Percentiles rank a stretch among this genome's conserved stretches.
Conservation (phyloP, 805 yeast genomes). For the Myxozyma melibiosi region DNA sequence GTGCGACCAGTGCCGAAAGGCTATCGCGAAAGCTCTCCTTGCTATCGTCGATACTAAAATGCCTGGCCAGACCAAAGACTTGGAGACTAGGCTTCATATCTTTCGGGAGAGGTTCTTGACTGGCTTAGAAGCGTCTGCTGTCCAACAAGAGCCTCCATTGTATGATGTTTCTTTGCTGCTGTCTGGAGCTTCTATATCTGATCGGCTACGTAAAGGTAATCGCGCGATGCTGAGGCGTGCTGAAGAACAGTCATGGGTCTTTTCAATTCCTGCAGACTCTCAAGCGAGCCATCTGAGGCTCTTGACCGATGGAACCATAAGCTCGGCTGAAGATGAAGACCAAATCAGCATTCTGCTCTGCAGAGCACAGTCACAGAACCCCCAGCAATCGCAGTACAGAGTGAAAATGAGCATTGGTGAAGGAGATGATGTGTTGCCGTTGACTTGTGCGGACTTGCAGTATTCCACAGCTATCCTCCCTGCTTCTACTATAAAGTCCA, state of each 20-base stretch:
- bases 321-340: no score
- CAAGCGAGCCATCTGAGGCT: no score
- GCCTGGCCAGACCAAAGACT: constrained; percentile 51
- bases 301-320: no score
- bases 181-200: constrained; percentile 21
- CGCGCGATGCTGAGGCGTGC: no score
- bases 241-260: no score
- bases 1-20: constrained; percentile 84
- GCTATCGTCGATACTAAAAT: constrained; percentile 57
- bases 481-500: constrained; percentile 45
- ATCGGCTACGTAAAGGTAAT: constrained; percentile 9
- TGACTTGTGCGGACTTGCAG: constrained; percentile 53
- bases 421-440: no score
- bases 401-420: no score
- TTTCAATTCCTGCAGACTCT: no score
- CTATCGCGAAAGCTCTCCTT: constrained; percentile 59
- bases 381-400: no score
- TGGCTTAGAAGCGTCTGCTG: constrained; percentile 34
- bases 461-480: constrained; percentile 52
- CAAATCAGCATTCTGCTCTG: no score
- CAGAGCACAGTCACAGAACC: no score
- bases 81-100: constrained; percentile 59
- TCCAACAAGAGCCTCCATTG: constrained; percentile 4
- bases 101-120: constrained; percentile 51
- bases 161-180: constrained; percentile 21